Evolutionary conservation across 2,329 filamentous ascomycete species (phyloP), one percentile per base, ranked within the genome.

Genomic region (Colletotrichum caudatum): DNA sequence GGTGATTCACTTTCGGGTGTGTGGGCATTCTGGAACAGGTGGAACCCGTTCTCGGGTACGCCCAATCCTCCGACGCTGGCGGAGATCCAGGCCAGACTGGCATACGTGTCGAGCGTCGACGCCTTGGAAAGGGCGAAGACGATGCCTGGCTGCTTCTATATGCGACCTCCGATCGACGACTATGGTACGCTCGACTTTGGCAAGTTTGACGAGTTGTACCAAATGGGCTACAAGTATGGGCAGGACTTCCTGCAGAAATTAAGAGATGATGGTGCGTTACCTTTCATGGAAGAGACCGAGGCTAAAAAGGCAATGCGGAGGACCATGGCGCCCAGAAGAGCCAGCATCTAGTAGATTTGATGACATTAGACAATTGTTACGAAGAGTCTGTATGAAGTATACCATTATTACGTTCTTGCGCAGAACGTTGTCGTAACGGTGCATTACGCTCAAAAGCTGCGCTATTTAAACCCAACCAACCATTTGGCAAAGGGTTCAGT

Each of bases 121-220:
- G 96, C 96, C 35, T 86, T 99, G 35, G 96, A 99, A 81, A 89
- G 95, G 48, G 96, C 96, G 33, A 99, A 99, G 86, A 92, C 87
- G 5, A 95, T 93, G 78, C 90, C 94, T 0, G 96, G 96, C 0
- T 98, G 95, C 81, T 87, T 97, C 64, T 99, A 99, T 81, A 97
- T 99, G 94, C 90, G 96, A 1, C 97, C 97, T 5, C 96, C 96
- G 0, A 93, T 99, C 74, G 96, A 98, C 78, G 88, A 90, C 1
- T 99, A 97, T 76, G 96, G 95, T 5, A 99, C 96, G 1, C 84
- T 99, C 39, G 96, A 99, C 70, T 99, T 99, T 84, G 93, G 91
- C 73, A 98, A 97, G 81, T 99, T 99, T 81, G 95, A 98, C 77
- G 97, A 99, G 85, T 95, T 99, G 65, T 97, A 97, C 78, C 87